Base-by-base conservation (phyloP, 2,329 filamentous ascomycete genomes). In the Ophiostoma tasmaniense region DNA sequence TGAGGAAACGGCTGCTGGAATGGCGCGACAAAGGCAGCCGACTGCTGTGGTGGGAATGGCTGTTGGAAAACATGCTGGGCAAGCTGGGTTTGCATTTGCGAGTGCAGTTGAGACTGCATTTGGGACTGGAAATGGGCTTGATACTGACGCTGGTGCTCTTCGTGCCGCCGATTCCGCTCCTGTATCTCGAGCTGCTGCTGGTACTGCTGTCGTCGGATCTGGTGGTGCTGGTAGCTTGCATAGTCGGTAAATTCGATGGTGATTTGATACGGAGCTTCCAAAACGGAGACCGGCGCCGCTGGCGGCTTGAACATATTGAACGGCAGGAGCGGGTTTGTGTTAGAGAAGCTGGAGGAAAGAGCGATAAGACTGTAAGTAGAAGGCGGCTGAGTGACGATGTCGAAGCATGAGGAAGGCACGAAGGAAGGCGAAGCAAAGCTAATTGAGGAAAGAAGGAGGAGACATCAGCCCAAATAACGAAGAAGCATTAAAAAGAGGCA, bases 281-380 rank as follows among this genome's bases (percentile, higher is more conserved):
- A 74, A 80, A 81, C 73, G 80, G 77, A 73, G 79, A 39, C 66
- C 68, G 83, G 80, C 68, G 81, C 82, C 68, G 82, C 79, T 73
- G 84, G 81, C 74, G 84, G 81, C 76, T 84, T 81, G 78, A 84
- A 86, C 84, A 86, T 86, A 77, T 78, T 81, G 74, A 17, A 35
- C 11, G 8, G 50, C 35, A 66, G 45, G 42, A 70, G 67, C 66
- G 68, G 42, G 22, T 30, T 7, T n/a, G 3, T 17, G 37, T 39
- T 39, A 39, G 8, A 35, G 33, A 7, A 61, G 45, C 70, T 66
- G 33, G 52, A 45, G 42, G 67, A 69, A 67, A 50, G 17, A 28
- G 45, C 25, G 20, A 35, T 30, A 62, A n/a, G 30, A 35, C 10
- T n/a, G 30, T 20, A 35, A 35, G 13, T 8, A 10, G 28, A 35